These are phyloP conservation scores for Copromyces sp. DNA, from an alignment of 495 filamentous ascomycete species.

Conservation along the genomic window DNA sequence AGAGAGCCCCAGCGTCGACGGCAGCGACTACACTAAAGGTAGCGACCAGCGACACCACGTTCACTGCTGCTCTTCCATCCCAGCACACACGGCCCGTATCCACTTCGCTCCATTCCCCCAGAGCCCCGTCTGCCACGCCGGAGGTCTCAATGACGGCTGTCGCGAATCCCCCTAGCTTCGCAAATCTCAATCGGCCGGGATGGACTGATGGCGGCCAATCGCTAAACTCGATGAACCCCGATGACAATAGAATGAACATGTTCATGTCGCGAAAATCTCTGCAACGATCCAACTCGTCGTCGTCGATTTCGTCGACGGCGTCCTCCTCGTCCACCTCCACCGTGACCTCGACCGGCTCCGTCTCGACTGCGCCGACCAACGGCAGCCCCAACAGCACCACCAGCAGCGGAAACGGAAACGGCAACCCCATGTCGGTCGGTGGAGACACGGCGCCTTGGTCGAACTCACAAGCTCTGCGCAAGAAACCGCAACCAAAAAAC, in stretches of 20 bases:
- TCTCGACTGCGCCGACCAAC: conserved; percentile 6
- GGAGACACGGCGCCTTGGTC: conserved; percentile 38
- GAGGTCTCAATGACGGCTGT: conserved; percentile 80
- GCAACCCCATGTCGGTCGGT: conserved; percentile 26
- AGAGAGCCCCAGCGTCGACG: not conserved
- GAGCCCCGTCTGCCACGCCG: conserved; percentile 12
- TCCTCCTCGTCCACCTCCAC: conserved; percentile 57
- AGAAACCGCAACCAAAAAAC: conserved; percentile 51
- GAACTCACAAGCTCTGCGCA: conserved; percentile 45
- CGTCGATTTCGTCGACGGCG: conserved; percentile 62
- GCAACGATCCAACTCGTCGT: conserved; percentile 80
- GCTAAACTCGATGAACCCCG: conserved; percentile 69
- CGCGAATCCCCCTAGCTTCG: conserved; percentile 83
- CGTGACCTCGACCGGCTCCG: conserved; percentile 25
- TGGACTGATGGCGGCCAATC: conserved; percentile 69
- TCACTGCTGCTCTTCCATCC: not conserved
- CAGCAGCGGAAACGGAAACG: conserved; percentile 8
- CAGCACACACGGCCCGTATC: conserved; percentile 27
- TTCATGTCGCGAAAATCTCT: conserved; percentile 77
- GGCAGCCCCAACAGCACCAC: conserved; percentile 27
- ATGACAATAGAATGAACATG: conserved; percentile 67
- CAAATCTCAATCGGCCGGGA: conserved; percentile 52
- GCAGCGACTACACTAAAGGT: not conserved
- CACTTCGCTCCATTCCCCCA: conserved; percentile 17
- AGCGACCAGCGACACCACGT: not conserved